Evolutionary conservation across 2,329 filamentous ascomycete genomes (phyloP).

Genomic region (Penicillium sp.): DNA sequence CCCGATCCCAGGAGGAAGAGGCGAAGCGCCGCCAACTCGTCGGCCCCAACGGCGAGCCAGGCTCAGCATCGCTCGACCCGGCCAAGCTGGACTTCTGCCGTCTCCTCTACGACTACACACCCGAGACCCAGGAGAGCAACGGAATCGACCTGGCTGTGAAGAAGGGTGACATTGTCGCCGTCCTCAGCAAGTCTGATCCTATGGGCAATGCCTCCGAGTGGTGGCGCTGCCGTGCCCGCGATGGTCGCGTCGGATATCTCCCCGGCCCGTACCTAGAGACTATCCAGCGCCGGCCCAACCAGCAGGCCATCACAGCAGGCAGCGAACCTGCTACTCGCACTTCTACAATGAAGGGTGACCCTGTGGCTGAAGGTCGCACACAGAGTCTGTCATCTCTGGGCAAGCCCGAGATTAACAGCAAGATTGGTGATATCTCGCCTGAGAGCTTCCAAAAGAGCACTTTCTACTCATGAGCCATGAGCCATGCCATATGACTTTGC

Average conservation of each 20-base stretch:
- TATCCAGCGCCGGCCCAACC: slow-evolving; percentile 57
- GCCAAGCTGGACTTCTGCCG: slow-evolving; percentile 95
- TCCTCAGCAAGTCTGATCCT: slow-evolving; percentile 88
- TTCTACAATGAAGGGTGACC: slow-evolving; percentile 52
- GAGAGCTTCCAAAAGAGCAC: slow-evolving; percentile 72
- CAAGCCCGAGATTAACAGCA: slow-evolving; percentile 55
- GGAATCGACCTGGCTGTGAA: slow-evolving; percentile 87
- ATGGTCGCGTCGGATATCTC: slow-evolving; percentile 87
- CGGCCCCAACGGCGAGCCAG: slow-evolving; percentile 50
- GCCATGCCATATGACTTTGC: background rate
- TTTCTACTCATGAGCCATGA: slow-evolving; percentile 58
- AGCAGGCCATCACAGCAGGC: slow-evolving; percentile 46
- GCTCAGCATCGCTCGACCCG: slow-evolving; percentile 66
- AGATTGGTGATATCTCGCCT: slow-evolving; percentile 63
- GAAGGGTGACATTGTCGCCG: slow-evolving; percentile 93
- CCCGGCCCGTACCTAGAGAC: slow-evolving; percentile 86
- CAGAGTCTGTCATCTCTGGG: slow-evolving; percentile 34
- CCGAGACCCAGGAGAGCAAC: slow-evolving; percentile 62
- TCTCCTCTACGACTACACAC: slow-evolving; percentile 89
- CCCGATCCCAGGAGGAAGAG: slow-evolving; percentile 81
- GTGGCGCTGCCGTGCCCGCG: slow-evolving; percentile 92
- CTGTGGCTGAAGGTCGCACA: slow-evolving; percentile 24
- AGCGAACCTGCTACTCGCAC: slow-evolving; percentile 50
- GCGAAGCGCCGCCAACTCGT: slow-evolving; percentile 52
- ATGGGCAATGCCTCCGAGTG: slow-evolving; percentile 90